Evolutionary conservation across 768 basidiomycete genomes (phyloP).

Genomic region (Suillus subaureus): DNA sequence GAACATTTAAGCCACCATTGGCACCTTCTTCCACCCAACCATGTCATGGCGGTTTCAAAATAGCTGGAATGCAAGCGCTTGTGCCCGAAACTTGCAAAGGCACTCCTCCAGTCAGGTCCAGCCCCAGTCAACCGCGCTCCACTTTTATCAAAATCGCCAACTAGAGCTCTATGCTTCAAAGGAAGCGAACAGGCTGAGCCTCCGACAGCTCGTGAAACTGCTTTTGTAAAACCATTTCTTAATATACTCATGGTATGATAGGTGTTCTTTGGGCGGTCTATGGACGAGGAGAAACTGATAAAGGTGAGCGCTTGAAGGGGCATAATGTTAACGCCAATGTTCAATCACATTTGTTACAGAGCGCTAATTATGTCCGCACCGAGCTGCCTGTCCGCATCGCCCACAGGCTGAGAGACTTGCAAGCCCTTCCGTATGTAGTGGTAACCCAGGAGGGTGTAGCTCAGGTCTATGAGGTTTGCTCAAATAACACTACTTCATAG

Average conservation of each 20-base stretch:
- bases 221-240: conserved; percentile 11
- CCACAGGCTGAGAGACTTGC: conserved; percentile 85
- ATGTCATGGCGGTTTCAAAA: conserved; percentile 27
- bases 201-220: conserved; percentile 72
- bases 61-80: conserved; percentile 12
- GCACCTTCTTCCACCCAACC: conserved; percentile 14
- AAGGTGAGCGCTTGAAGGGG: conserved; percentile 47
- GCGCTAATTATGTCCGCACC: conserved; percentile 88
- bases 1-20: background rate
- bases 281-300: conserved; percentile 76
- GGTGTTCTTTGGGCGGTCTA: conserved; percentile 86
- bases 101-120: conserved; percentile 23
- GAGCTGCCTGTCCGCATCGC: conserved; percentile 88
- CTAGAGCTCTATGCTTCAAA: conserved; percentile 79
- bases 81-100: conserved; percentile 1
- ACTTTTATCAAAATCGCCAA: conserved; percentile 84
- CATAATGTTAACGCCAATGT: background rate
- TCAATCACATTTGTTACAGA: conserved; percentile 43
- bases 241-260: conserved; percentile 28
- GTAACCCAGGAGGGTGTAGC: conserved; percentile 84
- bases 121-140: conserved; percentile 44
- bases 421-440: conserved; percentile 82
- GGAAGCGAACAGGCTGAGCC: conserved; percentile 68
- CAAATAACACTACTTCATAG: conserved; percentile 2
- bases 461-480: conserved; percentile 80